Conservation (phyloP, 495 filamentous ascomycete species). For the Aspergillus hancockii region DNA sequence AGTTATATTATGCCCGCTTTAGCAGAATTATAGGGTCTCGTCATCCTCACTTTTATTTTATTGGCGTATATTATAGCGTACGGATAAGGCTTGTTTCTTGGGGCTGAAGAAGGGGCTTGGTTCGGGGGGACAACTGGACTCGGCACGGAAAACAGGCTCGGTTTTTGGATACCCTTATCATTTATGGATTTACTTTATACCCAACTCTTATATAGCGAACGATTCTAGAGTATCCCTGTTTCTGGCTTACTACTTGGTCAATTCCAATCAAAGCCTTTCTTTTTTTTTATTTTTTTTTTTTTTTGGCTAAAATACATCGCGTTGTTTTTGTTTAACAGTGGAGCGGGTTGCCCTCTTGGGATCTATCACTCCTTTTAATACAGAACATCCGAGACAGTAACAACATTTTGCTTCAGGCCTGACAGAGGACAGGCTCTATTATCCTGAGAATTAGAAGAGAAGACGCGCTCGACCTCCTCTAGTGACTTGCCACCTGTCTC, state of each 20-base stretch:
- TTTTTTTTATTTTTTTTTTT: not conserved
- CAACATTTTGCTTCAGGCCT: not conserved
- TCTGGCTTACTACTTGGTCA: not conserved
- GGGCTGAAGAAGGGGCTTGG: not conserved
- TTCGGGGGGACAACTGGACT: not conserved
- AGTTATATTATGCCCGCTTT: constrained; percentile 39
- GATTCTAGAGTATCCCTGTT: not conserved
- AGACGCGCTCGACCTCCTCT: constrained; percentile 54
- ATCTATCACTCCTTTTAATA: not conserved
- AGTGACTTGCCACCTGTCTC: constrained; percentile 55
- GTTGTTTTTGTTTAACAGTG: not conserved
- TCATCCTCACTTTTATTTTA: not conserved
- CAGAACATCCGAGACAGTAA: not conserved
- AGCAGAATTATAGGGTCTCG: constrained; percentile 9
- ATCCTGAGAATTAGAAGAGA: constrained; percentile 14
- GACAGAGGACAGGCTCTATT: not conserved
- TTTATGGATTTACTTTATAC: not conserved
- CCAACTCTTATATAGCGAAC: constrained; percentile 2
- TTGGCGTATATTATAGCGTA: not conserved
- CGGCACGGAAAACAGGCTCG: not conserved
- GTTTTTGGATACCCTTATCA: not conserved
- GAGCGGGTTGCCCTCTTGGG: not conserved
- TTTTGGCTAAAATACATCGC: not conserved
- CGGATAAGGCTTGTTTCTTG: not conserved
- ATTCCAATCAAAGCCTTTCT: no score